These are phyloP conservation scores for Saxispiralis lemnorum DNA, from an alignment of 495 filamentous ascomycete genomes.

Conservation along the genomic window DNA sequence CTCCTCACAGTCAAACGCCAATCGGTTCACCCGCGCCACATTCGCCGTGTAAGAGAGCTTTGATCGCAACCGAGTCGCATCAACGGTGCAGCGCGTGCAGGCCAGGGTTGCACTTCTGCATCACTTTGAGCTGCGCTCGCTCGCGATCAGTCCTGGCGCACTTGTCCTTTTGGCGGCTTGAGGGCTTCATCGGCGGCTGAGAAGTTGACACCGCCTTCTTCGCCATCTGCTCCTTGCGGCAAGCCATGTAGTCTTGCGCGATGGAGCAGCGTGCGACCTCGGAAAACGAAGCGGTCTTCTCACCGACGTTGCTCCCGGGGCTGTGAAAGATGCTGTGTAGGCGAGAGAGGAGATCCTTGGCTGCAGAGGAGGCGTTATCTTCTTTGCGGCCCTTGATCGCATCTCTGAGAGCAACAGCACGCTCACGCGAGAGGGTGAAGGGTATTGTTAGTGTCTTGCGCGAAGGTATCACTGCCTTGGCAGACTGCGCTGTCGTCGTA, in stretches of 20 bases:
- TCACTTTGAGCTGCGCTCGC: no score
- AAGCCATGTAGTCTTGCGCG: background rate
- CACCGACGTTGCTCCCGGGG: background rate
- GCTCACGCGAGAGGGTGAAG: conserved; percentile 3
- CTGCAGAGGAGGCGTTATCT: conserved; percentile 3
- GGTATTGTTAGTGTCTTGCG: conserved; percentile 1
- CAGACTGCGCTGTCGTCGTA: background rate
- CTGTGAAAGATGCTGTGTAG: conserved; percentile 3
- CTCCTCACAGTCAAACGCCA: no score
- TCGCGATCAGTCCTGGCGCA: no score
- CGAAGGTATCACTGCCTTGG: background rate
- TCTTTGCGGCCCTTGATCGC: conserved; percentile 4
- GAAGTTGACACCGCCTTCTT: no score
- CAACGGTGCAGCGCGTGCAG: no score
- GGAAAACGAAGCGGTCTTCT: background rate
- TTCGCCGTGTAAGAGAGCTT: no score
- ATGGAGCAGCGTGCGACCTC: conserved; percentile 1
- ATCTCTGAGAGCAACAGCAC: conserved; percentile 1
- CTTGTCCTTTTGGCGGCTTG: no score
- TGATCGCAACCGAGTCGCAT: no score
- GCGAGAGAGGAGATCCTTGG: conserved; percentile 5
- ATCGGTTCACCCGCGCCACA: no score
- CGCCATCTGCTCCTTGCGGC: background rate
- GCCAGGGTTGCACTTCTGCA: no score
- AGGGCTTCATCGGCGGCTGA: no score